Evolutionary conservation across 1,284 basidiomycete genomes (phyloP).

Genomic region (Sporisorium reilianum): DNA sequence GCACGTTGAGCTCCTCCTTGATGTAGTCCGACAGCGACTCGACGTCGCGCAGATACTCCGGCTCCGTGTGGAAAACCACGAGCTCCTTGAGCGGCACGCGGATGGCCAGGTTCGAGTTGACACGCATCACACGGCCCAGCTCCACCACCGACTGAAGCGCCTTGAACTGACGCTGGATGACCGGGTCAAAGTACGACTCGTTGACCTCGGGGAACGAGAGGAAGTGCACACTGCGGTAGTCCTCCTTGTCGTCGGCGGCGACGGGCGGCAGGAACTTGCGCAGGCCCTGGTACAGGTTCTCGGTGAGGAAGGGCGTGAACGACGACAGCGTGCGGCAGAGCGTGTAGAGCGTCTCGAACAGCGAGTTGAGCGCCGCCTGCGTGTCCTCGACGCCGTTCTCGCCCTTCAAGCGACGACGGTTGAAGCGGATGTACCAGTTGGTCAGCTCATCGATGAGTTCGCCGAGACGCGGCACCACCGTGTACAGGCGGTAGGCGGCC

Average conservation of each 20-base stretch:
- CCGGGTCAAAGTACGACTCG: conserved; percentile 94
- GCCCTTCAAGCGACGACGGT: conserved; percentile 93
- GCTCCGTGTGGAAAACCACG: conserved; percentile 90
- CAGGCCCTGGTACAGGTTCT: conserved; percentile 94
- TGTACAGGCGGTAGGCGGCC: conserved; percentile 97
- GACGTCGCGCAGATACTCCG: conserved; percentile 87
- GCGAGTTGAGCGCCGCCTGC: conserved; percentile 87
- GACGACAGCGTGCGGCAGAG: conserved; percentile 96
- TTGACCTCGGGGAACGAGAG: conserved; percentile 92
- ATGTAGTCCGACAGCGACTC: conserved; percentile 88
- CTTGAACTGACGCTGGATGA: conserved; percentile 93
- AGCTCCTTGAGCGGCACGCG: conserved; percentile 89
- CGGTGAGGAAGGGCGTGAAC: conserved; percentile 97
- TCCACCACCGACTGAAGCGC: conserved; percentile 96
- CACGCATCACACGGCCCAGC: conserved; percentile 87
- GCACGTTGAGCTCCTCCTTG: conserved; percentile 94
- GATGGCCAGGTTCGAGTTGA: conserved; percentile 80
- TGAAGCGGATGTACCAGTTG: conserved; percentile 99
- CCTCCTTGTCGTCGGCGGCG: conserved; percentile 74
- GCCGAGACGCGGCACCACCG: conserved; percentile 92
- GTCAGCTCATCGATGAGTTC: conserved; percentile 96
- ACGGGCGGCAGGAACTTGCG: conserved; percentile 77
- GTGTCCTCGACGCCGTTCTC: conserved; percentile 93
- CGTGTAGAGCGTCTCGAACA: conserved; percentile 95
- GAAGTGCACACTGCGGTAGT: conserved; percentile 95